These are phyloP conservation scores for Elsinoe arachidis DNA, from an alignment of 2,329 filamentous ascomycete genomes.

Conservation along the genomic window DNA sequence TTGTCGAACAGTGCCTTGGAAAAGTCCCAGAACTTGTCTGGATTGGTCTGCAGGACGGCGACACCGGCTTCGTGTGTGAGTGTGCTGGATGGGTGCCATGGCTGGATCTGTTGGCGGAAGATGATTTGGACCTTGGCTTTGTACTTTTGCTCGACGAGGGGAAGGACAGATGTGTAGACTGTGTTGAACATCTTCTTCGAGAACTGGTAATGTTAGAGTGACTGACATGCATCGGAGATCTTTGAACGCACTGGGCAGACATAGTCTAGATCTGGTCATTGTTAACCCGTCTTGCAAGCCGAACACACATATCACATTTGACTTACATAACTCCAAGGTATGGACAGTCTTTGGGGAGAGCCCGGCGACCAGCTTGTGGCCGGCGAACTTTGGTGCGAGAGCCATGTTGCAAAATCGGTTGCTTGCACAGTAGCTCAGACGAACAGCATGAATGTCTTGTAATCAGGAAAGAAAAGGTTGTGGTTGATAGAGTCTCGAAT, in stretches of 20 bases:
- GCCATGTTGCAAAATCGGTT: slow-evolving; percentile 49
- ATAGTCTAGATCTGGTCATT: slow-evolving; percentile 64
- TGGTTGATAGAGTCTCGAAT: background rate
- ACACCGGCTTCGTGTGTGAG: slow-evolving; percentile 70
- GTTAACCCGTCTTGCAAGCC: background rate
- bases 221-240: too few species aligned
- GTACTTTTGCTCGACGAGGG: slow-evolving; percentile 55
- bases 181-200: slow-evolving; percentile 66
- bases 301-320: background rate
- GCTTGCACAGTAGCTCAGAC: too few species aligned
- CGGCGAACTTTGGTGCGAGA: slow-evolving; percentile 67
- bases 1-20: slow-evolving; percentile 58
- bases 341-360: slow-evolving; percentile 39
- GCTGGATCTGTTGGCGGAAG: slow-evolving; percentile 86
- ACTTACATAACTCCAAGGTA: slow-evolving; percentile 46
- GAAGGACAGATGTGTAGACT: slow-evolving; percentile 57
- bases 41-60: slow-evolving; percentile 64
- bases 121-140: slow-evolving; percentile 59
- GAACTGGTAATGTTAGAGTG: slow-evolving; percentile 34
- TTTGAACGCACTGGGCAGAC: slow-evolving; percentile 56
- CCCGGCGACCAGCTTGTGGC: slow-evolving; percentile 54
- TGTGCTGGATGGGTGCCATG: slow-evolving; percentile 77
- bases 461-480: too few species aligned
- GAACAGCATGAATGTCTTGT: background rate
- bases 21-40: slow-evolving; percentile 72